Percentiles rank a stretch among this genome's conserved stretches.
Conservation (phyloP, 2,329 filamentous ascomycete genomes). For the Exophiala bonariae region DNA sequence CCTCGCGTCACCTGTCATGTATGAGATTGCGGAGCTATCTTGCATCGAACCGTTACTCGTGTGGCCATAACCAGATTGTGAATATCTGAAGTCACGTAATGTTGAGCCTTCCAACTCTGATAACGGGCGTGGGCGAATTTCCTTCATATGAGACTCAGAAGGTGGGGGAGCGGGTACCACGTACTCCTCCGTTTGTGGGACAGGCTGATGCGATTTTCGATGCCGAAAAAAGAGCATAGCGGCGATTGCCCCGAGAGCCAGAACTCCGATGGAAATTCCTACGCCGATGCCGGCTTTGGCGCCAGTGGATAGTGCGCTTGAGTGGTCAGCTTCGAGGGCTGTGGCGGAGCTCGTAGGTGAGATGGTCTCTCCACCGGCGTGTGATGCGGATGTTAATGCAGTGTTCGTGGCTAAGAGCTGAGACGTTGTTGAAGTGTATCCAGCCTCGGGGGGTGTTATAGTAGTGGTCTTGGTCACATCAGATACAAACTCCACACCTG, state of each 20-base stretch:
- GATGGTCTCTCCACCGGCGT: no score
- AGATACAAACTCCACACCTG: not conserved
- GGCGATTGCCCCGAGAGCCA: not conserved
- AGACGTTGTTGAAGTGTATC: not conserved
- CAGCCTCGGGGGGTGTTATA: not conserved
- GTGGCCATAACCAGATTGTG: not conserved
- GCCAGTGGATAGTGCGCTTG: not conserved
- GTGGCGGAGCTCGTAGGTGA: no score
- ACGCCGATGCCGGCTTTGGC: not conserved
- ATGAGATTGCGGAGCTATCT: not conserved
- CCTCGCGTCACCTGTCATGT: not conserved
- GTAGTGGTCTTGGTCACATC: not conserved
- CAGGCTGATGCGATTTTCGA: not conserved
- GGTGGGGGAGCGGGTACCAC: not conserved
- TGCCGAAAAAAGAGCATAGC: not conserved
- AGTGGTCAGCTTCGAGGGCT: not conserved
- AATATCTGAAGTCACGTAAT: not conserved
- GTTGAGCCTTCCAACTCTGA: not conserved
- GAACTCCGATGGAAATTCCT: not conserved
- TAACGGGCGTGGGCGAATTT: not conserved
- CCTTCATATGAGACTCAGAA: not conserved
- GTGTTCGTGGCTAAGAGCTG: no score
- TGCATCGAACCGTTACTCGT: not conserved
- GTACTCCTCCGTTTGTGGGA: not conserved
- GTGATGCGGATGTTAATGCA: no score